These are phyloP conservation scores for Dioscorea zingiberensis DNA, from an alignment of 106 monocot genomes.

Conservation along the genomic window DNA sequence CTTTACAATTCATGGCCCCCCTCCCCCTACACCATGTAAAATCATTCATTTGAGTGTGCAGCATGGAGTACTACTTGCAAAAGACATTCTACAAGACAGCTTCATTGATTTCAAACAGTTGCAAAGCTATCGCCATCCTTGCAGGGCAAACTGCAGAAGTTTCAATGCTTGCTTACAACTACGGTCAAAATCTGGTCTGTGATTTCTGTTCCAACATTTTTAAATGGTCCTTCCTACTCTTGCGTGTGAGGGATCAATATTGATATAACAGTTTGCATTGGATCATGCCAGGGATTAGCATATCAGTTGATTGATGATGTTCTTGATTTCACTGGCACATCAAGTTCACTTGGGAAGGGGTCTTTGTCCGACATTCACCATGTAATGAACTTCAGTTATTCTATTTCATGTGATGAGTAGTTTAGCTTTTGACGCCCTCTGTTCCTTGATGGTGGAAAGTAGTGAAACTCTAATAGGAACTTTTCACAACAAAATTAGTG, in stretches of 20 bases:
- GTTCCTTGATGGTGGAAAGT: background rate
- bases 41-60: constrained; percentile 25
- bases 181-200: constrained; percentile 78
- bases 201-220: background rate
- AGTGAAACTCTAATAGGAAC: background rate
- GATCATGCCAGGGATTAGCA: constrained; percentile 49
- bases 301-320: constrained; percentile 75
- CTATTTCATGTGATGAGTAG: constrained; percentile 1
- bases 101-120: constrained; percentile 81
- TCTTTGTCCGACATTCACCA: constrained; percentile 70
- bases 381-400: constrained; percentile 28
- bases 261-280: background rate
- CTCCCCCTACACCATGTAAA: too few species aligned
- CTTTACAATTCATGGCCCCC: too few species aligned
- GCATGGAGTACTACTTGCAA: constrained; percentile 88
- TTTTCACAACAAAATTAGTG: too few species aligned
- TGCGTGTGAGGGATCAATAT: background rate
- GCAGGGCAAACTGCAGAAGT: constrained; percentile 86
- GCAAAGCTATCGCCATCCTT: constrained; percentile 75
- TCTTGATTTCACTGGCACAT: constrained; percentile 76
- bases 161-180: constrained; percentile 68
- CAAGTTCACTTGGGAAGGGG: constrained; percentile 61
- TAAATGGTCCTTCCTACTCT: background rate
- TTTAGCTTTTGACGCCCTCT: background rate
- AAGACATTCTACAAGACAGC: constrained; percentile 94